Conservation (phyloP, 352 stramenopile species). For the Aphanomyces astaci region DNA sequence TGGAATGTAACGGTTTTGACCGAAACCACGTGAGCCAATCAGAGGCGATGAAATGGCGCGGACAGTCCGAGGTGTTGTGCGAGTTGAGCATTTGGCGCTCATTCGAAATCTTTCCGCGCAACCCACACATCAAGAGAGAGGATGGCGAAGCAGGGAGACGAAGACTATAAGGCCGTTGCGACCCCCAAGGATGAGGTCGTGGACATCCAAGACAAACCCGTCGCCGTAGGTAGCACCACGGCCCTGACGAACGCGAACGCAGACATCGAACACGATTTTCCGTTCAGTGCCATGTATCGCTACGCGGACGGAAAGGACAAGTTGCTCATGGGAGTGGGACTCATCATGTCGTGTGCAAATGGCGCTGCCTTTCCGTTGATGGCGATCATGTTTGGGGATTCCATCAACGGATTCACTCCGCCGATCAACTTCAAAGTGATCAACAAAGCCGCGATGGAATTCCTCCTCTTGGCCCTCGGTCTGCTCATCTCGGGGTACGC, state of each 20-base stretch:
- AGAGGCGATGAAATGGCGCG: neutral
- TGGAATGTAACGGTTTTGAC: neutral
- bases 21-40: neutral
- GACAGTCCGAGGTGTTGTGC: neutral
- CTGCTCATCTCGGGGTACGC: conserved; percentile 38
- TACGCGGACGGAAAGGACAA: conserved; percentile 22
- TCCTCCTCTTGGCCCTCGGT: conserved; percentile 30
- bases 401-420: conserved; percentile 28
- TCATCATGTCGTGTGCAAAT: conserved; percentile 30
- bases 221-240: neutral
- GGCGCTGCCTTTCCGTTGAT: conserved; percentile 35
- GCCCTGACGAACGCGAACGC: neutral
- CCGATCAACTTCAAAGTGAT: conserved; percentile 32
- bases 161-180: neutral
- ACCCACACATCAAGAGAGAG: neutral
- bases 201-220: neutral
- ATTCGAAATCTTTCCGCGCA: neutral
- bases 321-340: conserved; percentile 24
- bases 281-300: conserved; percentile 5
- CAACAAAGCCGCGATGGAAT: conserved; percentile 29
- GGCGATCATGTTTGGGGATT: conserved; percentile 37
- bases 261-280: conserved; percentile 1
- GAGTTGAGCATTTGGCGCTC: neutral
- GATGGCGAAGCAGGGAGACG: neutral
- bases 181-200: neutral